These are phyloP conservation scores for Fusarium circinatum DNA, from an alignment of 2,329 filamentous ascomycete genomes.

Conservation along the genomic window DNA sequence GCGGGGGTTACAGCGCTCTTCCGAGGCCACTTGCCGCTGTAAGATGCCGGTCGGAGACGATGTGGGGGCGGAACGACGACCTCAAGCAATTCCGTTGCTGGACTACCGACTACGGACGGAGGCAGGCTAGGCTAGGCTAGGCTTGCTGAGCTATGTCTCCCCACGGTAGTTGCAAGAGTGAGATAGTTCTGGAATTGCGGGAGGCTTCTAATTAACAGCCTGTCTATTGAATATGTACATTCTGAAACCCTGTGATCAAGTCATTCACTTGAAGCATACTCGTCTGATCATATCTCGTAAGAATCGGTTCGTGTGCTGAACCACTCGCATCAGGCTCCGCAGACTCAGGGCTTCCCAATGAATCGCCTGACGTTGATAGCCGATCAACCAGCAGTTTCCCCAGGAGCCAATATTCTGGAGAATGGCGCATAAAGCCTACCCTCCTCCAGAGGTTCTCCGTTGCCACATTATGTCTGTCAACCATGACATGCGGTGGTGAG, in stretches of 20 bases:
- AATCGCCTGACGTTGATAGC: neutral
- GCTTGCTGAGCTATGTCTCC: neutral
- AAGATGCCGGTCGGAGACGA: conserved; percentile 12
- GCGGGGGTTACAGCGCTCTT: neutral
- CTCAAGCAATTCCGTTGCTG: neutral
- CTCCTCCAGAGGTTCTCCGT: neutral
- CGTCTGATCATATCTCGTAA: conserved; percentile 2
- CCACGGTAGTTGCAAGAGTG: too few species aligned
- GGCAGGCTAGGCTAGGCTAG: too few species aligned
- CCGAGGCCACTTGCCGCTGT: neutral
- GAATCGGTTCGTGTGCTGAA: neutral
- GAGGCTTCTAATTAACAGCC: neutral
- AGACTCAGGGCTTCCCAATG: neutral
- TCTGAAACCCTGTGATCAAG: conserved; percentile 1
- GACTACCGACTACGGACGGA: neutral
- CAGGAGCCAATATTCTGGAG: conserved; percentile 1
- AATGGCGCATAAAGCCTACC: neutral
- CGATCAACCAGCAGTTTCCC: neutral
- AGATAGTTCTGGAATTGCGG: rapidly evolving
- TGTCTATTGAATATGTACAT: neutral
- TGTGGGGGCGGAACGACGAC: neutral
- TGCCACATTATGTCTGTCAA: neutral
- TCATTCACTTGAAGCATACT: conserved; percentile 13
- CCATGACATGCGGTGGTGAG: neutral
- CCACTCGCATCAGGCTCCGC: neutral